A percentile compares a stretch with the other conserved stretches of the same genome.
These are phyloP conservation scores for Blumeriella jaapii DNA, from an alignment of 2,329 filamentous ascomycete species.

Conservation along the genomic window DNA sequence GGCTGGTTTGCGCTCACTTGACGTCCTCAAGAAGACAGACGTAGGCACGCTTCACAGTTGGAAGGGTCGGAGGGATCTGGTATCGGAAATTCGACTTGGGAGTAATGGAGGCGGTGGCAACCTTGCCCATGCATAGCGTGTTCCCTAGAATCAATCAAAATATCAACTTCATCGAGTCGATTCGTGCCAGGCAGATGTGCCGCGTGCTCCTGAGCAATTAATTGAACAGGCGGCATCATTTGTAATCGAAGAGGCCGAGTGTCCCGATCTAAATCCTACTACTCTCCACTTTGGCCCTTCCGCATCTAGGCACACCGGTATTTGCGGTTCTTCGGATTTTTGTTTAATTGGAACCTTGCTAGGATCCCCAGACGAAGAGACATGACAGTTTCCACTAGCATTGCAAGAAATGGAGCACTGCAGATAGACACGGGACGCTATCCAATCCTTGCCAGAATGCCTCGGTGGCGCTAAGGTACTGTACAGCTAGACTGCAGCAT, in stretches of 20 bases:
- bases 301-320: neutral
- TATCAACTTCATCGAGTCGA: constrained; percentile 2
- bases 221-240: neutral
- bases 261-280: neutral
- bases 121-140: constrained; percentile 1
- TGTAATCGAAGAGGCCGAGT: neutral
- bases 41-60: too few species aligned
- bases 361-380: neutral
- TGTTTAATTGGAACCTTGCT: too few species aligned
- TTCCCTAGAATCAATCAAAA: neutral
- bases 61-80: too few species aligned
- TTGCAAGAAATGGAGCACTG: neutral
- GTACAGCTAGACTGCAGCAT: constrained; percentile 1
- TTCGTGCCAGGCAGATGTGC: neutral
- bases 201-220: neutral
- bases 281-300: neutral
- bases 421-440: constrained; percentile 1
- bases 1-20: too few species aligned
- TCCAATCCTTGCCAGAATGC: neutral
- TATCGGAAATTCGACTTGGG: too few species aligned
- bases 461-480: neutral
- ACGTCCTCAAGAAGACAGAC: too few species aligned
- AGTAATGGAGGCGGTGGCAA: neutral
- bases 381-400: neutral
- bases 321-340: neutral